Evolutionary conservation across 2,329 filamentous ascomycete genomes (phyloP), one percentile per base, ranked within the genome.

Genomic region (Fusarium odoratissimum): DNA sequence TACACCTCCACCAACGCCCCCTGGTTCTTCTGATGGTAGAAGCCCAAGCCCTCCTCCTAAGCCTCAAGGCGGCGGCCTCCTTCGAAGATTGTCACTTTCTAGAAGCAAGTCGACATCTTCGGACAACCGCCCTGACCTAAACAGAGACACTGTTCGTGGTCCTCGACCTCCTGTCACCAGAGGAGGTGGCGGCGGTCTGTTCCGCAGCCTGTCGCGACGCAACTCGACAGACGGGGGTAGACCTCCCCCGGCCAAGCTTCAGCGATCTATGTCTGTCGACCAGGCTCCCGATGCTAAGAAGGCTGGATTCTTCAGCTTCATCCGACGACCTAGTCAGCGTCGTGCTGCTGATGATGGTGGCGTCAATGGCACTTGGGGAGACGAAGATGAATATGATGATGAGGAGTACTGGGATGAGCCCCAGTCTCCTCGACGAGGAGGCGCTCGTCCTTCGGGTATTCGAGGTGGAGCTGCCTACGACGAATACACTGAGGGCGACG

Each of bases 1-100:
- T 38, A 97, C 93, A 2, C 95, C 95, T 17, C 89, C 90, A 2
- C 86, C 88, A 6, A 91, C 92, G 3, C 94, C 93, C 6, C 87
- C 85, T 33, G 82, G 80, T 13, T 85, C 88, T 48, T 85, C 88
- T 49, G 82, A 85, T 66, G 85, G 86, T 42, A 70, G 83, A 37
- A 82, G 79, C 57, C 81, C 83, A 6, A 84, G 77, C 67, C 83
- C 83, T 8, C 82, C 82, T 9, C 77, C 77, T 0, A 75, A 75
- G 40, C 69, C 81, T 77, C 52, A 74, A 30, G 65, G 75, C 3
- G 80, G 80, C 8, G 81, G 84, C n/a, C 72, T 88, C 6, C 77
- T 88, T 37, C 80, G 86, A 31, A 83, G 86, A 25, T 77, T 87
- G 17, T 86, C 86, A 2, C 82, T 84, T 16, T 79, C 76, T 10